Base-by-base conservation (phyloP, 1,139 yeast species). In the Saccharomyces hybrid region DNA sequence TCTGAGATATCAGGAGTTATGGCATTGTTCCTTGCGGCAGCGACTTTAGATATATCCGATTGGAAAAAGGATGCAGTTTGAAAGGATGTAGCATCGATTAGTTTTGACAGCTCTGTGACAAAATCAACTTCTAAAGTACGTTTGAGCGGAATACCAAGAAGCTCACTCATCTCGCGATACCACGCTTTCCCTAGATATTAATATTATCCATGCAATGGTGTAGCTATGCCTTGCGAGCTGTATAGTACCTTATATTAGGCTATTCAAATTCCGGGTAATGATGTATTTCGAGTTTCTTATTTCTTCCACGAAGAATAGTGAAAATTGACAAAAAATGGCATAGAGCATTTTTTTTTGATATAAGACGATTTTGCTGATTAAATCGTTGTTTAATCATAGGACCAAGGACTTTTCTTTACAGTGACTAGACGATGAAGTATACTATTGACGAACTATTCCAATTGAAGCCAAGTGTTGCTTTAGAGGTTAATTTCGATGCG, bases 401-500 rank as follows among this genome's bases (percentile, higher is more conserved):
- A 38, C 19, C 24, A 38, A 8, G 44, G 9, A 8, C 44, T 38
- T 38, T 38, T 16, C 3, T 16, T 38, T 16, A 38, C 12, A 9
- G 21, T 16, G 24, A 16, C 44, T 7, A 38, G 12, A 81, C 80
- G 84, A 78, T 75, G 56, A 82, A 79, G 71, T 86, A 85, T 74
- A 82, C 88, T 48, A 86, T 82, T 71, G 88, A 84, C 70, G 84
- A 84, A 75, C 79, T 86, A 69, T 71, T 81, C 50, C 79, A 76
- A 57, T 75, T 77, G 66, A 79, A 82, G 66, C 78, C 78, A 49
- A 75, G 76, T 56, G 88, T 85, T 34, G 73, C 78, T 60, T 75
- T 79, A 54, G 27, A 47, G 28, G 83, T 89, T 48, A 82, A 84
- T 46, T 79, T 80, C 51, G 86, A 84, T 60, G 78, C 84, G 63